A percentile compares a stretch with the other conserved stretches of the same genome.
Evolutionary conservation across 2,329 filamentous ascomycete species (phyloP).

Genomic region (Fusarium sp.): DNA sequence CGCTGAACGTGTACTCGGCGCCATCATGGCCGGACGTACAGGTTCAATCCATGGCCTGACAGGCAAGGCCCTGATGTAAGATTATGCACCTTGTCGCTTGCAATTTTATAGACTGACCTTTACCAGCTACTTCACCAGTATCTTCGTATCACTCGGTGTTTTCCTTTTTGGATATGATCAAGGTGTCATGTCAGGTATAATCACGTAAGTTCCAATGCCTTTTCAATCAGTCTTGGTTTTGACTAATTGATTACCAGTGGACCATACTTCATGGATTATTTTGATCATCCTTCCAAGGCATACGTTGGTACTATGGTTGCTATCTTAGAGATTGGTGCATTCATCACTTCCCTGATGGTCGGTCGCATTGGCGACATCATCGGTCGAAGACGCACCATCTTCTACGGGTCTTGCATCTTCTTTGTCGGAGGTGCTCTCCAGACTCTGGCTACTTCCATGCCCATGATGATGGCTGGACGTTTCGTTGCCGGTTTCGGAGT

Average conservation of each 20-base stretch:
- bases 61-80: constrained; percentile 90
- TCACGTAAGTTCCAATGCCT: constrained; percentile 60
- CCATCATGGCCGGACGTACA: constrained; percentile 85
- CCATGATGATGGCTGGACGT: constrained; percentile 87
- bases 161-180: constrained; percentile 92
- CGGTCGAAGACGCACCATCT: constrained; percentile 85
- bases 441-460: constrained; percentile 80
- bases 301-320: constrained; percentile 97
- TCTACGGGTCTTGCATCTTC: constrained; percentile 93
- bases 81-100: constrained; percentile 1
- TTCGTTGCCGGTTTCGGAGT: constrained; percentile 87
- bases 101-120: constrained; percentile 25
- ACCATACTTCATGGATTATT: constrained; percentile 88
- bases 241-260: constrained; percentile 66
- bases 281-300: constrained; percentile 84
- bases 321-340: constrained; percentile 92
- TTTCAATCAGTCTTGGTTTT: background rate
- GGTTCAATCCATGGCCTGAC: constrained; percentile 88
- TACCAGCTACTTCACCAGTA: constrained; percentile 88
- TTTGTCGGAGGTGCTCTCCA: constrained; percentile 84
- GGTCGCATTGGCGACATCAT: constrained; percentile 92
- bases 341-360: constrained; percentile 86
- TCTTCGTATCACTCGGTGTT: constrained; percentile 86
- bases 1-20: constrained; percentile 74
- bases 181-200: constrained; percentile 83